Conservation (phyloP, 371 early-diverging fungal genomes). For the Zopfochytrium polystomum region DNA sequence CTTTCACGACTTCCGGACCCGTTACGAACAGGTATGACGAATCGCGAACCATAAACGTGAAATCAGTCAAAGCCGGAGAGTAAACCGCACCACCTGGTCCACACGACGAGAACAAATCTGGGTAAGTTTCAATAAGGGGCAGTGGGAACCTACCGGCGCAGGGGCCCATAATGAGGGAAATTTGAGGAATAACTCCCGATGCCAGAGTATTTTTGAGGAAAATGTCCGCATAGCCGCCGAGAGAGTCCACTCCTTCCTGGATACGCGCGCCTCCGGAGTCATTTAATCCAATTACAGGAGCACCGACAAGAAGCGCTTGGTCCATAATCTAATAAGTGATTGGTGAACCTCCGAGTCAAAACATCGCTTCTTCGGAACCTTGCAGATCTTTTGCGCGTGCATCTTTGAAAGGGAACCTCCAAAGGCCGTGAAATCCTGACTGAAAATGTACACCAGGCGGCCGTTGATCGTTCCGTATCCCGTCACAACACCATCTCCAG, state of each 20-base stretch:
- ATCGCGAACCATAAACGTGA: conserved; percentile 93
- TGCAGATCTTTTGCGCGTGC: conserved; percentile 90
- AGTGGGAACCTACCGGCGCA: conserved; percentile 69
- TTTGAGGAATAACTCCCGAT: conserved; percentile 93
- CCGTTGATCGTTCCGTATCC: conserved; percentile 93
- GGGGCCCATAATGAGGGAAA: conserved; percentile 96
- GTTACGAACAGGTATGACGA: conserved; percentile 97
- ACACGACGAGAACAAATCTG: neutral
- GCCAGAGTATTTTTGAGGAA: conserved; percentile 88
- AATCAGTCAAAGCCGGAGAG: conserved; percentile 95
- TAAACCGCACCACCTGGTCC: conserved; percentile 82
- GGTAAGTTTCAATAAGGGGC: neutral
- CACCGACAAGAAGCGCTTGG: conserved; percentile 88
- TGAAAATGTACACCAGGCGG: conserved; percentile 86
- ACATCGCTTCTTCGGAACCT: conserved; percentile 37
- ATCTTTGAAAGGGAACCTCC: conserved; percentile 89
- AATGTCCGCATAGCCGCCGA: conserved; percentile 95
- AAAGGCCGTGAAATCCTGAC: conserved; percentile 92
- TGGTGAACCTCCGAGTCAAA: neutral
- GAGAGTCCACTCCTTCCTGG: conserved; percentile 95
- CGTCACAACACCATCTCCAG: conserved; percentile 94
- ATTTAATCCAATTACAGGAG: conserved; percentile 92
- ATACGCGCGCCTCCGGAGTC: conserved; percentile 98
- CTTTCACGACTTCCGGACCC: conserved; percentile 95
- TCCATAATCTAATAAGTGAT: conserved; percentile 70